Percentiles rank a stretch among this genome's conserved stretches.
phyloP scores from a whole-genome alignment of 306 rosid species.

The Acacia melanoxylon region DNA sequence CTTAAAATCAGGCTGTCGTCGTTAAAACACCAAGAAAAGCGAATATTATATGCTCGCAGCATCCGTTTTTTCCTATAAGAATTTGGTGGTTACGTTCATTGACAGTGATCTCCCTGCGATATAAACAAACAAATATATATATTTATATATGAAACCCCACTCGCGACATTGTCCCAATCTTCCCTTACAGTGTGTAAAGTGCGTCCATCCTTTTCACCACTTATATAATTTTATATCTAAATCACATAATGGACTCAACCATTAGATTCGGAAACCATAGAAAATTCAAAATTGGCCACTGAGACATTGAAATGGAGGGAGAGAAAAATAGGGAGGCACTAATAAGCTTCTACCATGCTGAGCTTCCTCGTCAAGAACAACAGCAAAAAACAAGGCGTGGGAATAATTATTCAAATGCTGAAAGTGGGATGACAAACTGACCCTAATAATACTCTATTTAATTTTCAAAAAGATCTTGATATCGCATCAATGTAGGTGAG shows the following conservation, averaged over 20 bases:
- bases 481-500: neutral
- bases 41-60: neutral
- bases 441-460: neutral
- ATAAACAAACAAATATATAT: neutral
- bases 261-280: neutral
- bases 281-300: neutral
- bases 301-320: neutral
- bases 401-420: neutral
- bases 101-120: constrained; percentile 25
- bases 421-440: neutral
- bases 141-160: constrained; percentile 19
- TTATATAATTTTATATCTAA: neutral
- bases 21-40: neutral
- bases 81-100: neutral
- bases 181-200: neutral
- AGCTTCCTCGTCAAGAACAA: neutral
- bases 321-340: neutral
- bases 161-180: neutral
- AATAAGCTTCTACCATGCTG: neutral
- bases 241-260: neutral
- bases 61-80: neutral
- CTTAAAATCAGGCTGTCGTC: neutral
- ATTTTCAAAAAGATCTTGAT: neutral
- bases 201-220: neutral
- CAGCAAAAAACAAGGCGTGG: neutral